Evolutionary conservation across 495 filamentous ascomycete species (phyloP).

Genomic region (Cryomyces antarcticus): DNA sequence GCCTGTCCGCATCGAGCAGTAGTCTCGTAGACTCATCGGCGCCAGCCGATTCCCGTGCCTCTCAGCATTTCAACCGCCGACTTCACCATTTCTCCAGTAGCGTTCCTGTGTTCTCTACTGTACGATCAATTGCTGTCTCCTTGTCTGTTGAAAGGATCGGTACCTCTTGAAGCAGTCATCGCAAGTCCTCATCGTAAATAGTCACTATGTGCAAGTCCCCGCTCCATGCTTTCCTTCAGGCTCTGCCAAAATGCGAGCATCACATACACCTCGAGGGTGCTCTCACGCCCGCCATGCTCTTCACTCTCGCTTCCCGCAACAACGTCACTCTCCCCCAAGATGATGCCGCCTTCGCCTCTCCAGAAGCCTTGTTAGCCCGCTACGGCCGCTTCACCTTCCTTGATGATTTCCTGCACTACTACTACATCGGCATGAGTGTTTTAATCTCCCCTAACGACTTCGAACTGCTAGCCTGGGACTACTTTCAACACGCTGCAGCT

Average conservation of each 20-base stretch:
- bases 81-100: too few relatives aligned
- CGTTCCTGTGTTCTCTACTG: too few relatives aligned
- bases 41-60: too few relatives aligned
- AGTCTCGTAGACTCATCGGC: too few relatives aligned
- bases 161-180: too few relatives aligned
- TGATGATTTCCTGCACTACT: slow-evolving; percentile 61
- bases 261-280: slow-evolving; percentile 63
- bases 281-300: slow-evolving; percentile 45
- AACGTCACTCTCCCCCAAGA: slow-evolving; percentile 33
- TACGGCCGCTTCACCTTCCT: slow-evolving; percentile 46
- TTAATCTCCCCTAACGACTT: slow-evolving; percentile 41
- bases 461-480: slow-evolving; percentile 52
- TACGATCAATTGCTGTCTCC: too few relatives aligned
- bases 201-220: slow-evolving; percentile 28
- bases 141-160: too few relatives aligned
- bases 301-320: slow-evolving; percentile 44
- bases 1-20: too few relatives aligned
- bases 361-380: slow-evolving; percentile 33
- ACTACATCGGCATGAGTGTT: slow-evolving; percentile 57
- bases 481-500: slow-evolving; percentile 40
- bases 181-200: too few relatives aligned
- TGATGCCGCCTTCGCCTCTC: slow-evolving; percentile 38
- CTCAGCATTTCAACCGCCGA: too few relatives aligned
- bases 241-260: slow-evolving; percentile 61
- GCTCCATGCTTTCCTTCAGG: slow-evolving; percentile 40